Base-by-base conservation (phyloP, 768 basidiomycete species). In the Candolleomyces aberdarensis region DNA sequence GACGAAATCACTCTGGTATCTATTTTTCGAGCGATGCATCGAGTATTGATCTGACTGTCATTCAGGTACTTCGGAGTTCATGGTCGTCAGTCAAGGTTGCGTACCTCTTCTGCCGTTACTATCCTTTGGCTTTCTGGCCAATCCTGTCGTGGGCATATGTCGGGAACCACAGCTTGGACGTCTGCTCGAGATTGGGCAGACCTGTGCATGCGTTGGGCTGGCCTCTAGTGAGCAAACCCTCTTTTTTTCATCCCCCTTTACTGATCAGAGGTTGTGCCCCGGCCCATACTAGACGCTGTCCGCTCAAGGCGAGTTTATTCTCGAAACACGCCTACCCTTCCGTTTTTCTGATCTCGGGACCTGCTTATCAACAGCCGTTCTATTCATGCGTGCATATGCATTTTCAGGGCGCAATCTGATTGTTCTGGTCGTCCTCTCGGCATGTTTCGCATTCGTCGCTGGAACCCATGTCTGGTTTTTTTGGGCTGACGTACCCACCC, bases 351-450 rank as follows among this genome's bases (percentile, higher is more conserved):
- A 7, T 26, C 14, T 17, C 2, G 8, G 29, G 6, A n/a, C 6
- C 5, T 19, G 57, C 17, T 7, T 31, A 15, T 15, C n/a, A 19
- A 3, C 56, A 79, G 79, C 68, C 50, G 78, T 80, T 29, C 78
- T 80, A 72, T 32, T 79, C 56, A 77, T 79, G 73, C 72, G 79
- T 36, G 76, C 78, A 17, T 77, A 77, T 56, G 79, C 76, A 8
- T 80, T 80, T 59, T 65, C 76, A 5, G 78, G 77, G 5, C 72
- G 76, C 48, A 72, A 68, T 53, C 63, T 59, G 46, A 63, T 58
- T 9, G 60, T 77, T 31, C 69, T 79, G 5, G 52, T 57, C 9
- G 40, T 76, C 20, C 62, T 80, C 47, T 66, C 70, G 10, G 20
- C 61, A 7, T 71, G 72, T 58, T 80, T 74, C 61, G 52, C 66